Conservation (phyloP, 1,284 basidiomycete species). For the Microbotryum saponariae region DNA sequence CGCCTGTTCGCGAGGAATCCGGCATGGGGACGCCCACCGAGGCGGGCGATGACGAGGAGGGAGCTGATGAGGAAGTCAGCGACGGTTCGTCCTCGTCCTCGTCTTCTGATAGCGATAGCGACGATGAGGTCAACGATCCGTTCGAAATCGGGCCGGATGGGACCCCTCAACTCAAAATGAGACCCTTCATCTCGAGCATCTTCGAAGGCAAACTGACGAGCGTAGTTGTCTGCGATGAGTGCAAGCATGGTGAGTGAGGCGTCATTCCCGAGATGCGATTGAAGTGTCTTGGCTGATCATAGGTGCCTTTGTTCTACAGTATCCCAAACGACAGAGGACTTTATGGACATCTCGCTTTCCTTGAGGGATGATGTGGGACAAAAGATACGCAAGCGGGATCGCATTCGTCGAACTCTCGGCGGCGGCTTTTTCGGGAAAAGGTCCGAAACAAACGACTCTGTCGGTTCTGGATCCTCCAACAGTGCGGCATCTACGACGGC, state of each 20-base stretch:
- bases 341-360: conserved; percentile 81
- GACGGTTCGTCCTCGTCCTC: not conserved
- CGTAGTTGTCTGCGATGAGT: conserved; percentile 86
- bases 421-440: conserved; percentile 25
- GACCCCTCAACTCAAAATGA: conserved; percentile 39
- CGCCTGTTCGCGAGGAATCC: not conserved
- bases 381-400: conserved; percentile 49
- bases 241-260: conserved; percentile 53
- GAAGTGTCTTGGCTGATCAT: not conserved
- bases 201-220: conserved; percentile 80
- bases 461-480: conserved; percentile 3
- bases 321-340: conserved; percentile 85
- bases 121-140: conserved; percentile 4
- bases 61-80: not conserved
- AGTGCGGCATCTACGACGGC: conserved; percentile 1
- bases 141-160: no score
- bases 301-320: conserved; percentile 41
- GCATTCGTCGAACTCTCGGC: conserved; percentile 24
- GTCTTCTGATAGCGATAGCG: conserved; percentile 2
- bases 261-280: no score
- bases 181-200: conserved; percentile 76
- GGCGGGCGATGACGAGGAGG: not conserved
- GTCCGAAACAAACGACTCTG: conserved; percentile 2
- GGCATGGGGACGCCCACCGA: not conserved
- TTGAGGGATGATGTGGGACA: conserved; percentile 71